Evolutionary conservation across 2,329 filamentous ascomycete genomes (phyloP), one percentile per base, ranked within the genome.

Genomic region (Coniochaeta pulveracea): DNA sequence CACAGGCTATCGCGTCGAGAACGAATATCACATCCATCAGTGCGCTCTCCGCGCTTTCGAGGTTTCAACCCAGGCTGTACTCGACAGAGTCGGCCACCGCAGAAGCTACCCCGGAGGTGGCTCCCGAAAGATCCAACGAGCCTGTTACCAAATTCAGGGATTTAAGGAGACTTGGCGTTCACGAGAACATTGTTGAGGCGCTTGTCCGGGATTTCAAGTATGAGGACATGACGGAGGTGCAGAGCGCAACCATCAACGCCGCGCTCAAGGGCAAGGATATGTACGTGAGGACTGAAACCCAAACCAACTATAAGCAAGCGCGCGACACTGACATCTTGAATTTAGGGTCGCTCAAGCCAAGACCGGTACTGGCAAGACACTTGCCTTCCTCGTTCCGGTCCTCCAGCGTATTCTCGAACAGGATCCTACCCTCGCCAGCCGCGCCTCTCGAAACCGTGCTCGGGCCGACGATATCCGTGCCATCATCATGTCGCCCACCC

Each of bases 331-430:
- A 24, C 22, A n/a, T 9, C 22, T 9, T 24, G 22, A 8, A 24
- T 26, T 39, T 48, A 85, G 81, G 46, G 69, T 96, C 44, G 91
- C 89, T 29, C 91, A 96, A 63, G 91, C 91, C 38, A 94, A 85
- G 61, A 98, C 91, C 7, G 91, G 91, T 52, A 96, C 91, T 4
- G 91, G 91, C 52, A 98, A 98, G 63, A 98, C 91, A 0, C 63
- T 96, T 37, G 91, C 85, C 22, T 98, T 96, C 64, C 68, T 98
- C 16, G 60, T 96, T 6, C 91, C 91, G 33, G 65, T 86, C 6
- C 61, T 96, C 34, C 85, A 95, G 54, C 78, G 77, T 38, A 82
- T 94, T 49, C 63, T 93, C 39, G 55, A 59, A 14, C 59, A 66
- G 38, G 73, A 85, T 42, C 73, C 76, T 1, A 56, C 61, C 0